Conservation (phyloP, 163 green algal species). For the Picocystis sp. region DNA sequence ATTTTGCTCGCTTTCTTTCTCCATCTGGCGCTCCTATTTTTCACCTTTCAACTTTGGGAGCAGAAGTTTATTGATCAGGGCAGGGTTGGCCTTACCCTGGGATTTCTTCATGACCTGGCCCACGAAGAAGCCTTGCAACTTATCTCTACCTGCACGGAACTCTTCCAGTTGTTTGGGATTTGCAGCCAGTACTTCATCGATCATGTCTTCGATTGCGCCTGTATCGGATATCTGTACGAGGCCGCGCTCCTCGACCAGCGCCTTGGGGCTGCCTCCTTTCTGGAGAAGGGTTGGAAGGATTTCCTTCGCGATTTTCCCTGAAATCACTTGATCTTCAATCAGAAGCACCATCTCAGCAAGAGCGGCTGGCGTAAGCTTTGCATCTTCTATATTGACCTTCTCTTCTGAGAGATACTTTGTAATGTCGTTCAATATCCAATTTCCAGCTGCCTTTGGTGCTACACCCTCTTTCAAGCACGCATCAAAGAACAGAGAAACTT, state of each 20-base stretch:
- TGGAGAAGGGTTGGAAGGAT: slow-evolving; percentile 33
- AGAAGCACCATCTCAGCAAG: slow-evolving; percentile 73
- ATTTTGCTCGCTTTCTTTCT: no score
- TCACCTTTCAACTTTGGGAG: slow-evolving; percentile 27
- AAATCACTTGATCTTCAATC: slow-evolving; percentile 70
- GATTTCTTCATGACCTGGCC: slow-evolving; percentile 79
- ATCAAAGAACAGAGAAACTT: slow-evolving; percentile 54
- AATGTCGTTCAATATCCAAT: slow-evolving; percentile 94
- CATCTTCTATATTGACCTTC: slow-evolving; percentile 30
- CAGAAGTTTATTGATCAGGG: slow-evolving; percentile 61
- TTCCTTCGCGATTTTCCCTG: slow-evolving; percentile 93
- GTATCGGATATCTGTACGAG: slow-evolving; percentile 62
- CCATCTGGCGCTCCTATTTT: not conserved
- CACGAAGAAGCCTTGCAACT: slow-evolving; percentile 91
- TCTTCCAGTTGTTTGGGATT: slow-evolving; percentile 76
- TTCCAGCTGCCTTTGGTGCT: slow-evolving; percentile 57
- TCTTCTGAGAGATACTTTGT: slow-evolving; percentile 51
- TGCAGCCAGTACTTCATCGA: slow-evolving; percentile 56
- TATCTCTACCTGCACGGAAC: slow-evolving; percentile 77
- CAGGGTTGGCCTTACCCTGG: slow-evolving; percentile 63
- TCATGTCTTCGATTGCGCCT: slow-evolving; percentile 46
- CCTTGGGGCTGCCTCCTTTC: not conserved
- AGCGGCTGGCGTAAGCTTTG: slow-evolving; percentile 36
- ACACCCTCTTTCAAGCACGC: slow-evolving; percentile 44
- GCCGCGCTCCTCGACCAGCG: slow-evolving; percentile 53